These are phyloP conservation scores for Plicaturopsis crispa DNA, from an alignment of 768 basidiomycete genomes.

Conservation along the genomic window DNA sequence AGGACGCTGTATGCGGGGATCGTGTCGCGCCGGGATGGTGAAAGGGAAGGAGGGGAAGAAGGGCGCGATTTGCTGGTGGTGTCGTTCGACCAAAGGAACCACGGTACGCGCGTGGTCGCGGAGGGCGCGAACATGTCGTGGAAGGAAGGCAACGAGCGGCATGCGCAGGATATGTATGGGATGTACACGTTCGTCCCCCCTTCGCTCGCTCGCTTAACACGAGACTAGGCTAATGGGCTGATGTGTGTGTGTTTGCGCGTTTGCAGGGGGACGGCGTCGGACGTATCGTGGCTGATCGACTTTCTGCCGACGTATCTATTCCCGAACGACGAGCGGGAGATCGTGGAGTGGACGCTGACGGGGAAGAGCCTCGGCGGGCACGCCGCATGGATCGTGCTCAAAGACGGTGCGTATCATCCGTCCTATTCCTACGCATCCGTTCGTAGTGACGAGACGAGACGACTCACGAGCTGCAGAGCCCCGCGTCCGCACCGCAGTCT, in stretches of 20 bases:
- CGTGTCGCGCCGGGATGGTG: too few species aligned
- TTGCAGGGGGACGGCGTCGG: constrained; percentile 47
- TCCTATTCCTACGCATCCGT: not conserved
- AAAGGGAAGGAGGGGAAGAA: too few species aligned
- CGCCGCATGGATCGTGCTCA: constrained; percentile 48
- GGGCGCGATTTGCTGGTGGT: too few species aligned
- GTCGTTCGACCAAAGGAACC: too few species aligned
- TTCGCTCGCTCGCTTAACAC: too few species aligned
- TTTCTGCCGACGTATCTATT: constrained; percentile 53
- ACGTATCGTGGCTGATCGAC: constrained; percentile 59
- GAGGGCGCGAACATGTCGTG: too few species aligned
- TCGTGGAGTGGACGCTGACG: constrained; percentile 43
- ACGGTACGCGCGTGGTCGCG: too few species aligned
- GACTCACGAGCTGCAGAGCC: constrained; percentile 11
- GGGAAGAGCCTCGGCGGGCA: constrained; percentile 63
- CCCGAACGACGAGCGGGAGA: constrained; percentile 42
- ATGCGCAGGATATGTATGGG: constrained; percentile 41
- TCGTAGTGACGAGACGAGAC: constrained; percentile 2
- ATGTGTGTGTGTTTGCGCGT: constrained; percentile 17
- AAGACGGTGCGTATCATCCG: constrained; percentile 12
- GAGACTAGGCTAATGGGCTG: not conserved
- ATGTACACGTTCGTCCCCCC: constrained; percentile 19
- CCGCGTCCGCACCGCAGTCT: constrained; percentile 16
- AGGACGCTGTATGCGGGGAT: constrained; percentile 19
- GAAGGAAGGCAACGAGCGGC: too few species aligned